These are phyloP conservation scores for Neoboletus magnificus DNA, from an alignment of 768 basidiomycete genomes.

Conservation along the genomic window DNA sequence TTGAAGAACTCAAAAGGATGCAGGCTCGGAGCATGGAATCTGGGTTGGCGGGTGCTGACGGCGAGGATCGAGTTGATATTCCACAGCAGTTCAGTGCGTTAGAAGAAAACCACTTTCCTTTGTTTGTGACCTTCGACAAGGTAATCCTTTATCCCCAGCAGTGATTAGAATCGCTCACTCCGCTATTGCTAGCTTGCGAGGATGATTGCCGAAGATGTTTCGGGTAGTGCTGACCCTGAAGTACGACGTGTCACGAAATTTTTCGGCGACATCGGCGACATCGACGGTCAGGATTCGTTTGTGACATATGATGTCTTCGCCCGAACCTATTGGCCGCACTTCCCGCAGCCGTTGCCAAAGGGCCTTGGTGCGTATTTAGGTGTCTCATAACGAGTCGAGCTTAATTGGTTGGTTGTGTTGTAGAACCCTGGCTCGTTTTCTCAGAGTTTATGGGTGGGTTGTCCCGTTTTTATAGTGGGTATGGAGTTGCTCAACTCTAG, in stretches of 20 bases:
- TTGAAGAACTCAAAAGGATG: slow-evolving; percentile 37
- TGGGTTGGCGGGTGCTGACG: slow-evolving; percentile 33
- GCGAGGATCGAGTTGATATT: slow-evolving; percentile 26
- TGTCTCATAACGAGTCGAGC: not conserved
- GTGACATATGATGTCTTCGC: slow-evolving; percentile 50
- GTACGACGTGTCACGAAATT: slow-evolving; percentile 3
- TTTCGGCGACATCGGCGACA: slow-evolving; percentile 17
- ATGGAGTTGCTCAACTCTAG: not conserved
- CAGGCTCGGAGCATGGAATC: slow-evolving; percentile 16
- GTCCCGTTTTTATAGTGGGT: not conserved
- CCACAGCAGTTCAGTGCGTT: slow-evolving; percentile 55
- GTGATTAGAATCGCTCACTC: not conserved
- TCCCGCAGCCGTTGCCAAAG: slow-evolving; percentile 48
- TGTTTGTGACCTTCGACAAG: slow-evolving; percentile 65
- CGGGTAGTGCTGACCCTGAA: slow-evolving; percentile 3
- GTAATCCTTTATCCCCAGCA: slow-evolving; percentile 32
- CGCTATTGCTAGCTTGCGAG: slow-evolving; percentile 15
- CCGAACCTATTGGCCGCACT: slow-evolving; percentile 56
- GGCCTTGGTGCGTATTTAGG: slow-evolving; percentile 44
- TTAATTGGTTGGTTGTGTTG: not conserved
- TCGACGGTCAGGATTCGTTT: slow-evolving; percentile 19
- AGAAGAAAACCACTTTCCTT: slow-evolving; percentile 58
- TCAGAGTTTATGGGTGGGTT: slow-evolving; percentile 61
- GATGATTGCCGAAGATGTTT: slow-evolving; percentile 28
- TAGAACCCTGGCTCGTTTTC: slow-evolving; percentile 62